phyloP scores from a whole-genome alignment of 129 eudicot species.

The Kitagawia praeruptora region DNA sequence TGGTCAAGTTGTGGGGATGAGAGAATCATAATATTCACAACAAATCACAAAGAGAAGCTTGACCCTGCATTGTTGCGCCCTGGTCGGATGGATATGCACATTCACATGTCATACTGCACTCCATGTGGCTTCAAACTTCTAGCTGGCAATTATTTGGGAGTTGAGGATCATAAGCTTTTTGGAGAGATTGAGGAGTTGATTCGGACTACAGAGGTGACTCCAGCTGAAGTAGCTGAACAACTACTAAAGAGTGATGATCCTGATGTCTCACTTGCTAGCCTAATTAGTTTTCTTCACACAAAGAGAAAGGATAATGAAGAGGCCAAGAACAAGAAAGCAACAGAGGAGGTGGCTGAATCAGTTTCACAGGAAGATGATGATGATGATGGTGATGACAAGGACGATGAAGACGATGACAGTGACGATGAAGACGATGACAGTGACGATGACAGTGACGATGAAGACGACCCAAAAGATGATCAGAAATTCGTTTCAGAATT shows the following conservation, averaged over 20 bases:
- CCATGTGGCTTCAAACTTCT: slow-evolving; percentile 46
- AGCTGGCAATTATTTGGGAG: slow-evolving; percentile 48
- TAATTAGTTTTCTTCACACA: slow-evolving; percentile 34
- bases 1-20: slow-evolving; percentile 84
- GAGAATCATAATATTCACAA: slow-evolving; percentile 62
- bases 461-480: neutral
- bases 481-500: neutral
- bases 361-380: slow-evolving; percentile 6
- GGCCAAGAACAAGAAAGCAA: slow-evolving; percentile 10
- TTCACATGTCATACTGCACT: slow-evolving; percentile 69
- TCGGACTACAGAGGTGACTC: slow-evolving; percentile 28
- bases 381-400: neutral
- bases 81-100: slow-evolving; percentile 83
- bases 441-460: neutral
- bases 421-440: no score
- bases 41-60: slow-evolving; percentile 55
- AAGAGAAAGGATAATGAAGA: slow-evolving; percentile 30
- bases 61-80: slow-evolving; percentile 69
- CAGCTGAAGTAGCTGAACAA: slow-evolving; percentile 77
- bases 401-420: neutral
- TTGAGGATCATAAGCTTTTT: slow-evolving; percentile 31
- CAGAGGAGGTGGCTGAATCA: neutral
- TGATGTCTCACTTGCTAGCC: slow-evolving; percentile 33
- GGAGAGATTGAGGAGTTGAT: slow-evolving; percentile 41
- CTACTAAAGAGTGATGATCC: slow-evolving; percentile 46